A percentile compares a stretch with the other conserved stretches of the same genome.
Conservation (phyloP, 2,329 filamentous ascomycete genomes). For the Incumbomyces delicatus region DNA sequence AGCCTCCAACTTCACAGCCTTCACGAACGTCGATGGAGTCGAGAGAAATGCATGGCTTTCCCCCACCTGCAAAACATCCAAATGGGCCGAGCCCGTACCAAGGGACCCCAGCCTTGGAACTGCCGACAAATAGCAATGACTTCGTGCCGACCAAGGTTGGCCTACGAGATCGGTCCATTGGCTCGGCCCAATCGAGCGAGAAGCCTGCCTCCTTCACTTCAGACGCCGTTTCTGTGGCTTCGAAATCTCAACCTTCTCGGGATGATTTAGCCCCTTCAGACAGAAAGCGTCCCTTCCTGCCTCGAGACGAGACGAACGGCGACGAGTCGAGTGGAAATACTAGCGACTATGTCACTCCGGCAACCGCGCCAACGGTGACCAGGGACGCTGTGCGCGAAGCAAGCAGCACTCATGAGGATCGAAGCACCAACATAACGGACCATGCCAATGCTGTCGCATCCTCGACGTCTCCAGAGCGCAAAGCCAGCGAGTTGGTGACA, state of each 20-base stretch:
- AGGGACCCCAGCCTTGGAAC: background rate
- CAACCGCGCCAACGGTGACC: constrained; percentile 24
- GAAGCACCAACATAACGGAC: too few relatives aligned
- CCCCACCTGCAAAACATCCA: background rate
- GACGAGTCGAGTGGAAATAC: constrained; percentile 22
- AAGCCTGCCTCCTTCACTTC: constrained; percentile 1
- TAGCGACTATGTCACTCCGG: constrained; percentile 27
- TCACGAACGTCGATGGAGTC: background rate
- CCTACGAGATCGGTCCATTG: constrained; percentile 1
- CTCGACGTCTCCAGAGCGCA: background rate
- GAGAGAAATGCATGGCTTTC: constrained; percentile 5
- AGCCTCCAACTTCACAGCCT: background rate
- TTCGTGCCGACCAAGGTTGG: background rate
- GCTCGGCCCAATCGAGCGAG: constrained; percentile 3
- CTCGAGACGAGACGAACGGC: constrained; percentile 22
- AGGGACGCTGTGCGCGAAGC: too few relatives aligned
- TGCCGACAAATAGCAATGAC: background rate
- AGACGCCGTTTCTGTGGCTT: background rate
- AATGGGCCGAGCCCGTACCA: constrained; percentile 1
- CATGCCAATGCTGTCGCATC: background rate
- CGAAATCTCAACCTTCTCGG: constrained; percentile 5
- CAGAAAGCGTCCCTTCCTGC: constrained; percentile 9
- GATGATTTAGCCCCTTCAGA: constrained; percentile 11
- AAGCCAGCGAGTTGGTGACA: background rate
- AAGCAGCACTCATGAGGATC: too few relatives aligned